Evolutionary conservation across 768 basidiomycete genomes (phyloP), one percentile per base, ranked within the genome.

Genomic region (Mycena albidolilacea): DNA sequence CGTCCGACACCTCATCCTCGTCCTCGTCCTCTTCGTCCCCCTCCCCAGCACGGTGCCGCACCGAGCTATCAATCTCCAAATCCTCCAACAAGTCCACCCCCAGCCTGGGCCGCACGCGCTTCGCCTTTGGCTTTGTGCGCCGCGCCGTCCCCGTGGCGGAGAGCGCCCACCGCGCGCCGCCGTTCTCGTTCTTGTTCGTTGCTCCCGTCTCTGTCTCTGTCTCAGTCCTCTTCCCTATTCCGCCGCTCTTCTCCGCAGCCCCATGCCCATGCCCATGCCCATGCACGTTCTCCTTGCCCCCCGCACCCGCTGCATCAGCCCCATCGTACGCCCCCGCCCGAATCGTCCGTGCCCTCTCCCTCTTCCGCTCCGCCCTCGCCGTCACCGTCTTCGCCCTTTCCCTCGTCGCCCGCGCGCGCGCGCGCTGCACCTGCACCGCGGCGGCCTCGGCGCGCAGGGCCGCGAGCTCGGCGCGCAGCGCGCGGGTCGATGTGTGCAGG

Each of bases 401-500:
- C 37, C 46, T 5, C 19, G n/a, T 15, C 60, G 52, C 39, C 19
- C 44, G 30, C 43, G 43, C 55, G 23, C 15, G 23, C 15, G 6
- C 67, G 14, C 55, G 67, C 59, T 60, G 46, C 41, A 10, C 64
- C 23, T 71, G 66, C 23, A 68, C 21, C 30, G 9, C 57, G 10
- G 46, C 50, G 14, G 55, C 74, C 48, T 71, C 67, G 48, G 50
- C 57, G 10, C 74, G 55, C 38, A 75, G 63, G 35, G 37, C 48
- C 7, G 48, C 41, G 59, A 75, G 62, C 50, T 46, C 62, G 6
- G 17, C 63, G 10, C 66, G 46, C 3, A 75, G 63, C 1, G 41
- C 19, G 11, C n/a, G 65, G 8, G 73, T 23, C n/a, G 64, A 70
- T 10, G 43, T 38, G 44, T 48, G 30, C 35, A 74, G 59, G 0